Base-by-base conservation (phyloP, 176 grass and related monocot genomes). In the Carex kokanica region DNA sequence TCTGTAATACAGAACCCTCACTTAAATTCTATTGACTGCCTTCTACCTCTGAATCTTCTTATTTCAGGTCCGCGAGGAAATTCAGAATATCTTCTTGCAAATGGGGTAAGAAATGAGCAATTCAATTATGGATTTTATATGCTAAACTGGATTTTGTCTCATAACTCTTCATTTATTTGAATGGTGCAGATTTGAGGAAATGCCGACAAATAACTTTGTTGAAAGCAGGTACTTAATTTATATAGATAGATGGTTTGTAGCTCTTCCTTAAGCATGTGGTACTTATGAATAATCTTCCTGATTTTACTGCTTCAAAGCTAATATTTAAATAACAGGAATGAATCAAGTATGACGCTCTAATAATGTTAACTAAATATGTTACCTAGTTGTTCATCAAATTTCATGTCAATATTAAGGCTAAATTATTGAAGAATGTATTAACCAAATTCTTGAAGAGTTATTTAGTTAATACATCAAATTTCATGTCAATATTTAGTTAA, bases 151-250 rank as follows among this genome's bases (percentile, higher is more conserved):
- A 69, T 58, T 38, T 27, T 81, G 6, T 59, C 38, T 55, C 20
- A 27, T 12, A 41, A 70, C 47, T 54, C 49, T 67, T 24, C n/a
- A 64, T 59, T 13, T 63, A 15, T 85, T 85, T 69, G 38, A 27
- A 78, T 51, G 63, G 83, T 90, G 63, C 90, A 98, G 95, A 79
- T 98, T 98, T 62, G 80, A 84, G 68, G 92, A 98, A 89, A 98
- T 98, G 95, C 90, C 90, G 23, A 98, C 95, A 38, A 98, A 98
- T 82, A 98, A 94, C 86, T 98, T 77, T 52, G 92, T 94, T 41
- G 95, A 94, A 80, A 98, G 92, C 90, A 98, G 95, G 95, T 94
- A 84, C 0, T 32, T 72, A 47, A 45, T 62, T 6, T 64, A 31
- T 71, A 68, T 36, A 15, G 15, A 68, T 36, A 15, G 15, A 68